Percentiles rank a stretch among this genome's conserved stretches.
These are phyloP conservation scores for Ophiostoma perfectum DNA, from an alignment of 2,329 filamentous ascomycete species.

Conservation along the genomic window DNA sequence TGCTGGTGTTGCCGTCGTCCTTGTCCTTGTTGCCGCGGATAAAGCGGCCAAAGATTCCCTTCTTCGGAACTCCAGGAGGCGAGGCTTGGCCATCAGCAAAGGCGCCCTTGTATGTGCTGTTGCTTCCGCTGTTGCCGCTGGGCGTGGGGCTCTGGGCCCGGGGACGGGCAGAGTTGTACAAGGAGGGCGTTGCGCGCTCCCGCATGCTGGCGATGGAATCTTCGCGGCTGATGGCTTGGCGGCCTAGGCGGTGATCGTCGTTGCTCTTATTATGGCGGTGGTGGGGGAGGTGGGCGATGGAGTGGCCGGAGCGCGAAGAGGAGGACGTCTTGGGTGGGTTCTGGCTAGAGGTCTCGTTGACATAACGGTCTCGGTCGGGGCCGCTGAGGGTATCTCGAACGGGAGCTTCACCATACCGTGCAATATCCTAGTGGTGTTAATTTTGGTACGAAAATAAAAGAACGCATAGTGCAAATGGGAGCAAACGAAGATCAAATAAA, in stretches of 20 bases:
- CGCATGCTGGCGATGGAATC: slow-evolving; percentile 57
- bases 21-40: slow-evolving; percentile 56
- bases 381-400: slow-evolving; percentile 65
- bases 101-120: slow-evolving; percentile 34
- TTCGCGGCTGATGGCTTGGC: slow-evolving; percentile 71
- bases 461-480: not conserved
- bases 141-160: slow-evolving; percentile 79
- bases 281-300: slow-evolving; percentile 56
- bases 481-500: not conserved
- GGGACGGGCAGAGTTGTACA: slow-evolving; percentile 43
- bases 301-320: slow-evolving; percentile 54
- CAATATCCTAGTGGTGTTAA: slow-evolving; percentile 55
- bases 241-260: slow-evolving; percentile 59
- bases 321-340: slow-evolving; percentile 58
- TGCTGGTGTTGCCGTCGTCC: slow-evolving; percentile 32
- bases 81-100: slow-evolving; percentile 53
- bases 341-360: slow-evolving; percentile 43
- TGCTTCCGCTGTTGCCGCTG: slow-evolving; percentile 57
- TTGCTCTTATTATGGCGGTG: slow-evolving; percentile 63
- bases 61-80: slow-evolving; percentile 47
- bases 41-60: slow-evolving; percentile 47
- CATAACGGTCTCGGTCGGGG: slow-evolving; percentile 63
- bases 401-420: slow-evolving; percentile 70
- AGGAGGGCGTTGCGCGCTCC: slow-evolving; percentile 40
- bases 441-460: not conserved